phyloP scores from a whole-genome alignment of 2,329 filamentous ascomycete genomes.

The Penicillium palitans region DNA sequence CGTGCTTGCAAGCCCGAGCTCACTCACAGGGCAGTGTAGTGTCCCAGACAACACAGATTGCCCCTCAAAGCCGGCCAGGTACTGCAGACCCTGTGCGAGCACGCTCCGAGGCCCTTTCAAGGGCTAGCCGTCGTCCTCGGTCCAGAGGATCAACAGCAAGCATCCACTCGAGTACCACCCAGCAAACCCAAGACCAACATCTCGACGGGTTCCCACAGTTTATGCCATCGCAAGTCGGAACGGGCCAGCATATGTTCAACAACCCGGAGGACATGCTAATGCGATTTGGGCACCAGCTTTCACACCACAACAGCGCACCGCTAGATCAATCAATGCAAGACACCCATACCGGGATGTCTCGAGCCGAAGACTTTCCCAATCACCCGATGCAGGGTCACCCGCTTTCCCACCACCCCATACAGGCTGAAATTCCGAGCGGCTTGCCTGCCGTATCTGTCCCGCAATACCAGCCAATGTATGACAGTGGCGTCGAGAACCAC shows the following conservation, averaged over 20 bases:
- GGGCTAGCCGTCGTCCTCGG: conserved; percentile 43
- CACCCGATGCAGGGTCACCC: conserved; percentile 38
- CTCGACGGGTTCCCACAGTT: conserved; percentile 44
- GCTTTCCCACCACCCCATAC: conserved; percentile 39
- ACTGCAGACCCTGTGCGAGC: conserved; percentile 44
- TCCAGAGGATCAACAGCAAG: conserved; percentile 51
- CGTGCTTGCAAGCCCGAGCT: conserved; percentile 33
- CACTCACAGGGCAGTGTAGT: conserved; percentile 42
- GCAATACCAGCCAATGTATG: conserved; percentile 44
- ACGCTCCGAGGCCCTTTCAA: conserved; percentile 45
- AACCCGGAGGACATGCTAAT: conserved; percentile 50
- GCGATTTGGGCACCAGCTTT: conserved; percentile 46
- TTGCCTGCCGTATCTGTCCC: conserved; percentile 35
- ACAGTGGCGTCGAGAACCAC: conserved; percentile 45
- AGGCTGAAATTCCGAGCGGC: conserved; percentile 37
- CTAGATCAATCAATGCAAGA: conserved; percentile 43
- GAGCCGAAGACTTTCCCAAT: conserved; percentile 40
- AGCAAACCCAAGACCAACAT: conserved; percentile 46
- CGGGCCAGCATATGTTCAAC: conserved; percentile 39
- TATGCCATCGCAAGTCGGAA: conserved; percentile 36
- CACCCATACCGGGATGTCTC: conserved; percentile 36
- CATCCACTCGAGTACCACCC: conserved; percentile 49
- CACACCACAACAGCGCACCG: conserved; percentile 38
- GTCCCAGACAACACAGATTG: conserved; percentile 41
- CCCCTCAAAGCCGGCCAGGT: conserved; percentile 42